These are phyloP conservation scores for Collybia nuda DNA, from an alignment of 768 basidiomycete species.

Conservation along the genomic window DNA sequence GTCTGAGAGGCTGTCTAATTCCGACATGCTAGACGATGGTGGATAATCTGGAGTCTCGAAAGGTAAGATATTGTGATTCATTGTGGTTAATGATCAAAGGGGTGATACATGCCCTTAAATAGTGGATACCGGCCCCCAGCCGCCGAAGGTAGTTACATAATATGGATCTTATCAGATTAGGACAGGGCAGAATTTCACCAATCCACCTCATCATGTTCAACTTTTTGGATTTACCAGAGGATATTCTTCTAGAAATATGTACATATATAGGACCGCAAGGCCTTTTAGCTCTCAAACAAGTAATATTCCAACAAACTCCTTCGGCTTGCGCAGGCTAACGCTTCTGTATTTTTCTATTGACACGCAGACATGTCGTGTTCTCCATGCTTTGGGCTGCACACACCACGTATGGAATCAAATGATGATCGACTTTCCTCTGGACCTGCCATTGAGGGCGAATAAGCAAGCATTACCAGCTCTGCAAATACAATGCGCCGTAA, in stretches of 20 bases:
- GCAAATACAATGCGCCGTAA: slow-evolving; percentile 39
- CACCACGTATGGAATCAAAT: slow-evolving; percentile 60
- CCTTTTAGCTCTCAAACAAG: slow-evolving; percentile 50
- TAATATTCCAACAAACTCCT: slow-evolving; percentile 17
- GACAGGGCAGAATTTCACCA: neutral
- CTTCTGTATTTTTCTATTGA: slow-evolving; percentile 3
- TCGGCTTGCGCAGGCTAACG: neutral
- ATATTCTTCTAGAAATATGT: slow-evolving; percentile 41
- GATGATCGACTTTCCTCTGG: slow-evolving; percentile 45
- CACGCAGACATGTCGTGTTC: slow-evolving; percentile 59
- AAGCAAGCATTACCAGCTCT: slow-evolving; percentile 33
- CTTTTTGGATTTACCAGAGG: slow-evolving; percentile 38
- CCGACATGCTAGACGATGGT: slow-evolving; percentile 50
- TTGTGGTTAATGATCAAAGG: slow-evolving; percentile 25
- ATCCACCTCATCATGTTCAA: slow-evolving; percentile 4
- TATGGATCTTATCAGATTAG: slow-evolving; percentile 16
- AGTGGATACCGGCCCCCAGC: slow-evolving; percentile 17
- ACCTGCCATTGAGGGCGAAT: slow-evolving; percentile 34
- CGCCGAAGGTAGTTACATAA: neutral
- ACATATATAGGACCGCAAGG: slow-evolving; percentile 33
- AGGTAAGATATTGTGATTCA: slow-evolving; percentile 28
- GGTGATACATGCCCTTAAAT: slow-evolving; percentile 19
- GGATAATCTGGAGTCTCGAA: slow-evolving; percentile 30
- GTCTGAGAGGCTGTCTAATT: slow-evolving; percentile 69
- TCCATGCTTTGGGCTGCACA: slow-evolving; percentile 48